These are phyloP conservation scores for Lactarius akahatsu DNA, from an alignment of 768 basidiomycete species.

Conservation along the genomic window DNA sequence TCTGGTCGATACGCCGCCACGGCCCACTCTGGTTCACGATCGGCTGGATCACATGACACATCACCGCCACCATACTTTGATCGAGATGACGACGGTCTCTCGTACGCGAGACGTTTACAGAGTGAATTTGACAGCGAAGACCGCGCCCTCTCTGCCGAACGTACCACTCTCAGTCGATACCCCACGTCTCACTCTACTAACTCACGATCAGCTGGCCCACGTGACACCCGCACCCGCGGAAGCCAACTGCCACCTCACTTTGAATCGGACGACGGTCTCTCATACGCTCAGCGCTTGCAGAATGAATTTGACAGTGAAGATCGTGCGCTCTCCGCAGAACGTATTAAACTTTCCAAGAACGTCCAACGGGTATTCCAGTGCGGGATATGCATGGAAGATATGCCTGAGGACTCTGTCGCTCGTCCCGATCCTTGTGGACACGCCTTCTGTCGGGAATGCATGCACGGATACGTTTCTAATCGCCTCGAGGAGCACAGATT, in stretches of 20 bases:
- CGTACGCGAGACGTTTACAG: slow-evolving; percentile 38
- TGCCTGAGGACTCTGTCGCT: slow-evolving; percentile 44
- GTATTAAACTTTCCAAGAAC: slow-evolving; percentile 33
- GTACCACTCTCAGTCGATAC: neutral
- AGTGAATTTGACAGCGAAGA: slow-evolving; percentile 44
- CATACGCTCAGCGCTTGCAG: slow-evolving; percentile 38
- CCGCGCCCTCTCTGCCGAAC: slow-evolving; percentile 38
- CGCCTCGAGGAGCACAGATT: slow-evolving; percentile 54
- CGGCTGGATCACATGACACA: neutral
- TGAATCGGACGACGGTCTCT: slow-evolving; percentile 28
- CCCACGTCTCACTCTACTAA: neutral
- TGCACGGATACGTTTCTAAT: slow-evolving; percentile 42
- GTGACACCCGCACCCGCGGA: neutral
- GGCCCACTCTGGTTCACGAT: neutral
- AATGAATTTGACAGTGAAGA: slow-evolving; percentile 45
- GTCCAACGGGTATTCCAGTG: slow-evolving; percentile 48
- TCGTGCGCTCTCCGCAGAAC: slow-evolving; percentile 38
- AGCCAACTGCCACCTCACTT: neutral
- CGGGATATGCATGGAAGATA: slow-evolving; percentile 54
- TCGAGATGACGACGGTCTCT: slow-evolving; percentile 25
- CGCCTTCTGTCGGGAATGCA: slow-evolving; percentile 53
- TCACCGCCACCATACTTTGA: slow-evolving; percentile 13
- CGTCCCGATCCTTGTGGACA: slow-evolving; percentile 50
- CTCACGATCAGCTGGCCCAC: neutral
- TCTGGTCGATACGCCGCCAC: neutral